Base-by-base conservation (phyloP, 805 yeast genomes). In the Starmerella sp. region DNA sequence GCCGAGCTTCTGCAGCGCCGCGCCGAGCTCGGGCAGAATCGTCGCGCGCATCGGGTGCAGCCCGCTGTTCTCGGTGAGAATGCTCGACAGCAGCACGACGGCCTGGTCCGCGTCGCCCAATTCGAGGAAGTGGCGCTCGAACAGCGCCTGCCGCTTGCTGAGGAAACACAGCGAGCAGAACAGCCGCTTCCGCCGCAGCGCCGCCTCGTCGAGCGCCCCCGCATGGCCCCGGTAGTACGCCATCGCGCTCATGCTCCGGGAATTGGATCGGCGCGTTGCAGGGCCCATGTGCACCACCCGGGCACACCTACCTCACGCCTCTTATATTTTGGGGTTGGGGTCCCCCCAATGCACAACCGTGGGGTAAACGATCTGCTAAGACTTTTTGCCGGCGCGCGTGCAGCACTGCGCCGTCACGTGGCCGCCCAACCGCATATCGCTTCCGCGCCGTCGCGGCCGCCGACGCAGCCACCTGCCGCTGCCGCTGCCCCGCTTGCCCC, bases 61-160 rank as follows among this genome's bases (percentile, higher is more conserved):
- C 11, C 61, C 61, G 51, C 62, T 54, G 45, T 59, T 59, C 35
- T 59, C 62, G 7, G 57, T 51, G 36, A 59, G 53, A 3, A 60
- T 54, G 43, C 62, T 60, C 35, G 57, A 45, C 29, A 59, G 52
- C 41, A 59, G 53, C 41, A 59, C 55, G 11, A 35, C 53, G 9
- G 62, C 57, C 43, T 54, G 38, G 39, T 57, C 61, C 17, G 32
- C 14, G 50, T 45, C 57, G 32, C 58, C 41, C 29, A 57, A 46
- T 6, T 52, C 55, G 7, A 51, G 31, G n/a, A 59, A 50, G 37
- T 48, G 55, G 39, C 49, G 39, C 35, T 59, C 61, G 34, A 57
- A 59, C 9, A 53, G 42, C 29, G 31, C 50, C 17, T 34, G 48
- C 38, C 46, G 30, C 39, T 53, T 52, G 48, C 54, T 59, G 13